Percentiles rank a stretch among this genome's conserved stretches.
Evolutionary conservation across 148 eudicot genomes (phyloP).

Genomic region (Heliosperma pusillum): DNA sequence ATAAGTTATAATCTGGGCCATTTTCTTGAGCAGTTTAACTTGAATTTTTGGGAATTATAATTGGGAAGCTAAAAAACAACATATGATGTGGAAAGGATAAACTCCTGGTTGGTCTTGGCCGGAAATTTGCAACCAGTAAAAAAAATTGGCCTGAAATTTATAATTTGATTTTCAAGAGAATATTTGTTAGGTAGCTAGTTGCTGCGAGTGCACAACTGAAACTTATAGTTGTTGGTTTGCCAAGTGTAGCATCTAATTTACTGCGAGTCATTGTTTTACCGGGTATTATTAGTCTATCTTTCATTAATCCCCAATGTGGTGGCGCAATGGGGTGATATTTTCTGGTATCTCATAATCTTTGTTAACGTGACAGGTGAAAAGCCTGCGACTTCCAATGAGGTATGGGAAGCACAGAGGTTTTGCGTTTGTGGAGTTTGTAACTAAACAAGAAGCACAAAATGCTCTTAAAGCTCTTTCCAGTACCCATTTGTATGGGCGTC

Average conservation of each 20-base stretch:
- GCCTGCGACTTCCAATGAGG: slow-evolving; percentile 77
- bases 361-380: slow-evolving; percentile 51
- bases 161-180: neutral
- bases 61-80: neutral
- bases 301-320: neutral
- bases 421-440: slow-evolving; percentile 86
- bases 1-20: neutral
- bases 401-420: slow-evolving; percentile 89
- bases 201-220: neutral
- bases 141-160: neutral
- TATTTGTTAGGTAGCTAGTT: neutral
- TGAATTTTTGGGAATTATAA: neutral
- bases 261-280: neutral
- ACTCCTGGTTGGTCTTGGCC: no score
- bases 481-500: slow-evolving; percentile 94
- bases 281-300: neutral
- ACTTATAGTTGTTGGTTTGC: neutral
- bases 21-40: neutral
- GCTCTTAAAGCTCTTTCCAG: slow-evolving; percentile 82
- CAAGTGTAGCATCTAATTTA: neutral
- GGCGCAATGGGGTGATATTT: neutral
- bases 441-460: slow-evolving; percentile 92
- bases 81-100: no score
- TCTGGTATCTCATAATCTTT: slow-evolving; percentile 4
- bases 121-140: no score